Conservation (phyloP, 2,329 filamentous ascomycete genomes). For the Ceratocystis papillata region DNA sequence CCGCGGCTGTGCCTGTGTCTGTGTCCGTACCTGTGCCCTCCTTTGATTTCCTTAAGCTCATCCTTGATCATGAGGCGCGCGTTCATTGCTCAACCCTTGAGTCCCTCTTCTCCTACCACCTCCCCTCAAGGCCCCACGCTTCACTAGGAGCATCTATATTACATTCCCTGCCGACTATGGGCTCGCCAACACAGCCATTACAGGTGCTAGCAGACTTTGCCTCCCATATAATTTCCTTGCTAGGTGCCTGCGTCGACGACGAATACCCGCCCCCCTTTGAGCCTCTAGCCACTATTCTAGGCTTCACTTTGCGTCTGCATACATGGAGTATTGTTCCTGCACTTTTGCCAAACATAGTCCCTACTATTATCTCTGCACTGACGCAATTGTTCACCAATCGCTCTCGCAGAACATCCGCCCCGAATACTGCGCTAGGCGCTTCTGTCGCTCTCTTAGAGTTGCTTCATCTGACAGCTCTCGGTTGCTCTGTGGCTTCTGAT, state of each 20-base stretch:
- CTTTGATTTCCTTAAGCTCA: constrained; percentile 43
- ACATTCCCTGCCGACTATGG: constrained; percentile 51
- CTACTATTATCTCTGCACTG: constrained; percentile 26
- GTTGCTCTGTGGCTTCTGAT: constrained; percentile 39
- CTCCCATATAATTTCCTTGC: constrained; percentile 52
- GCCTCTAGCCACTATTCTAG: constrained; percentile 53
- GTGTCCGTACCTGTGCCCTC: constrained; percentile 15
- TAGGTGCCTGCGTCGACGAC: constrained; percentile 57
- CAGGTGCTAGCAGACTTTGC: constrained; percentile 55
- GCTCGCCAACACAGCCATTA: constrained; percentile 39
- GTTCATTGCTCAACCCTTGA: constrained; percentile 56
- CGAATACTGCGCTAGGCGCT: neutral
- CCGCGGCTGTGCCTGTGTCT: neutral
- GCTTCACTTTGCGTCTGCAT: constrained; percentile 53
- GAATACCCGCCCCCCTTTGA: constrained; percentile 52
- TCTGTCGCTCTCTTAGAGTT: constrained; percentile 32
- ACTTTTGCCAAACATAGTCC: constrained; percentile 47
- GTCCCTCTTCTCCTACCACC: constrained; percentile 48
- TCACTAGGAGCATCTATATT: constrained; percentile 59
- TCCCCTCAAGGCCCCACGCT: constrained; percentile 6
- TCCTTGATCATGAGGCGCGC: constrained; percentile 51
- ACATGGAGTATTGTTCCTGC: constrained; percentile 47
- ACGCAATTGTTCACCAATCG: constrained; percentile 8
- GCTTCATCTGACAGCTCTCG: constrained; percentile 52
- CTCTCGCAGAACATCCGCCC: neutral